Conservation (phyloP, 2,329 filamentous ascomycete species). For the Calonectria fujianensis region DNA sequence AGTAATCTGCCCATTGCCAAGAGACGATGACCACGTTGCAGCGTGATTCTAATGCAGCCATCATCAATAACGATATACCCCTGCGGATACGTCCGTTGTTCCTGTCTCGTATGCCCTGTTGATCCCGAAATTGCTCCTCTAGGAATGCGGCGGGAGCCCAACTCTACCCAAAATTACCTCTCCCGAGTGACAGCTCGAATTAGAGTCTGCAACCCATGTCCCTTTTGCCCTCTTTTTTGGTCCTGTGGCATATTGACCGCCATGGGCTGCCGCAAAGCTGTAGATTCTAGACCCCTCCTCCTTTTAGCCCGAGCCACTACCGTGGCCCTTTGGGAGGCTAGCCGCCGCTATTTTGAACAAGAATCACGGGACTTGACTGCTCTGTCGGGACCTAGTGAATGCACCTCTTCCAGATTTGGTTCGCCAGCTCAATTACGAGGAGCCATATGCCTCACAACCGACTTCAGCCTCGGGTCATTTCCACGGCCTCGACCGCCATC, state of each 20-base stretch:
- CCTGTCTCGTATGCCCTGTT: constrained; percentile 8
- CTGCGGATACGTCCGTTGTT: constrained; percentile 27
- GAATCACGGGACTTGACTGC: not conserved
- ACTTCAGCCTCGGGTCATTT: not conserved
- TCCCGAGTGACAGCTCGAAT: constrained; percentile 22
- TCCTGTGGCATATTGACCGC: not conserved
- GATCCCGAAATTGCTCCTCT: constrained; percentile 9
- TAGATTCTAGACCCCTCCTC: constrained; percentile 7
- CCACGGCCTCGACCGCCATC: constrained; percentile 25
- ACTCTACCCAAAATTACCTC: constrained; percentile 24
- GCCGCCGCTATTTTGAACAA: not conserved
- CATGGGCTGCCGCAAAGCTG: not conserved
- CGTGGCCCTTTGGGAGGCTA: constrained; percentile 24
- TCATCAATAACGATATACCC: constrained; percentile 3
- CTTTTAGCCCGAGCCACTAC: constrained; percentile 6
- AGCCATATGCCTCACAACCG: not conserved
- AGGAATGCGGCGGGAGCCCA: constrained; percentile 24
- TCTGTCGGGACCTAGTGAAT: not conserved
- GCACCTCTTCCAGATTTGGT: constrained; percentile 1
- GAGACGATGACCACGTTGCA: constrained; percentile 22
- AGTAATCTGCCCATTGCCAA: constrained; percentile 34
- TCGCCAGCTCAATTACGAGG: constrained; percentile 9
- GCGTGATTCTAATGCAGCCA: constrained; percentile 31
- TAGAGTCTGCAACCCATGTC: constrained; percentile 19
- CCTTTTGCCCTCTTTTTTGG: not conserved